phyloP scores from a whole-genome alignment of 1,284 basidiomycete genomes.

The Pseudozyma thailandica region DNA sequence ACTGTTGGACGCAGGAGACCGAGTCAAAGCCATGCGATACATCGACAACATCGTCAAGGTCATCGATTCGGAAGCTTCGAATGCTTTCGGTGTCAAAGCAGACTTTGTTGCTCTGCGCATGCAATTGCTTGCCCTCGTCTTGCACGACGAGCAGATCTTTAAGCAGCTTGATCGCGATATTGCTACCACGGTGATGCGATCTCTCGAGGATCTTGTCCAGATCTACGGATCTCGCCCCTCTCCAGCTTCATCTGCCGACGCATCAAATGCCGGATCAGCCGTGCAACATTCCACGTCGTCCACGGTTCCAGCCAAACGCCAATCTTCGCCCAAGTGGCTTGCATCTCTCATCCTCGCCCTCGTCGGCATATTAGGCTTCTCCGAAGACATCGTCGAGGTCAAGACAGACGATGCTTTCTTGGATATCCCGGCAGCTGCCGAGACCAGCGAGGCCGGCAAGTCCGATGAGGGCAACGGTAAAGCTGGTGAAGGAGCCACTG shows the following conservation, averaged over 20 bases:
- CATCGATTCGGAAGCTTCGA: slow-evolving; percentile 25
- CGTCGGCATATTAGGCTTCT: slow-evolving; percentile 75
- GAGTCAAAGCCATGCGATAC: slow-evolving; percentile 19
- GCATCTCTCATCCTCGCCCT: slow-evolving; percentile 41
- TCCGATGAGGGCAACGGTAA: slow-evolving; percentile 1
- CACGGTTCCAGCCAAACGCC: neutral
- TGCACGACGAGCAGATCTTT: slow-evolving; percentile 76
- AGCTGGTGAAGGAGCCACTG: neutral
- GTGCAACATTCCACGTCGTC: slow-evolving; percentile 1
- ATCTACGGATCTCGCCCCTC: slow-evolving; percentile 19
- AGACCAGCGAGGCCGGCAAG: neutral
- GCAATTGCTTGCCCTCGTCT: slow-evolving; percentile 83
- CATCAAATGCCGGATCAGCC: slow-evolving; percentile 1
- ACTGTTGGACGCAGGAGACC: slow-evolving; percentile 44
- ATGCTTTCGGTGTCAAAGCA: slow-evolving; percentile 37
- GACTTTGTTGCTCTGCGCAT: slow-evolving; percentile 77
- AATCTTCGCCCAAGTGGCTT: slow-evolving; percentile 39
- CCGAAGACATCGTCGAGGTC: slow-evolving; percentile 77
- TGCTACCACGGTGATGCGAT: slow-evolving; percentile 54
- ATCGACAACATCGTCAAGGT: slow-evolving; percentile 41
- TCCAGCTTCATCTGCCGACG: slow-evolving; percentile 40
- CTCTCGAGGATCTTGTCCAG: slow-evolving; percentile 35
- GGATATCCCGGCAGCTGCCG: slow-evolving; percentile 12
- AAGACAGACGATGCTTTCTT: slow-evolving; percentile 59
- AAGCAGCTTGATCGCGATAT: slow-evolving; percentile 74